Base-by-base conservation (phyloP, 2,329 filamentous ascomycete species). In the Fusarium metavorans region DNA sequence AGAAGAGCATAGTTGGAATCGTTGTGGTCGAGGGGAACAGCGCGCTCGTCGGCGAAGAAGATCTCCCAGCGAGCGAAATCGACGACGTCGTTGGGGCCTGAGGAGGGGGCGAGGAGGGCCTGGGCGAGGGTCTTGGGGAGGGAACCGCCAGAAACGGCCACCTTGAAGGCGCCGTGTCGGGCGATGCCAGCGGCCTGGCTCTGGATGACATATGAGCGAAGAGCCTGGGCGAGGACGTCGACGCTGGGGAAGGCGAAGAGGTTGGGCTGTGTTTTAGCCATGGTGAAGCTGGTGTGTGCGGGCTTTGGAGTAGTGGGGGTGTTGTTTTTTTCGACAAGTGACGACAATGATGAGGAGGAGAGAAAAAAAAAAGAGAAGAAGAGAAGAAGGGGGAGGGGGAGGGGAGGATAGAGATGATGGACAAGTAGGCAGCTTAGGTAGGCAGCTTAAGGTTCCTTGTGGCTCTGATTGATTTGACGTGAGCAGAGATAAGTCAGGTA, bases 11-110 rank as follows among this genome's bases (percentile, higher is more conserved):
- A 98, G 87, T 98, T 99, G 87, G 95, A 98, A 86, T 99, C 96
- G 76, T 91, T 89, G 85, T 98, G 93, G 83, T 97, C 92, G 77
- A 98, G 92, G 25, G 97, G 94, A 63, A 98, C 97, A 78, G 94
- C 94, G 80, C 97, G 94, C 88, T 99, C 97, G 82, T 99, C 97
- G 81, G 96, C 96, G 84, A 98, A 98, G 89, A 98, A 99, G 81
- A 99, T 94, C 80, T 98, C 94, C 97, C 97, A 99, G 83, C 94
- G 95, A 82, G 89, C 87, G 84, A 97, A 98, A 79, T 93, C 88
- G 76, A 95, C 85, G 5, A 86, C 88, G 81, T 95, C 94, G 66
- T 92, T 82, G 48, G 84, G 81, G 11, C 84, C 86, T 25, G 83
- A 80, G 34, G 85, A 84, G 76, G 80, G 85, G 77, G 90, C 81